Conservation (phyloP, 768 basidiomycete genomes). For the Lyophyllum semitale region DNA sequence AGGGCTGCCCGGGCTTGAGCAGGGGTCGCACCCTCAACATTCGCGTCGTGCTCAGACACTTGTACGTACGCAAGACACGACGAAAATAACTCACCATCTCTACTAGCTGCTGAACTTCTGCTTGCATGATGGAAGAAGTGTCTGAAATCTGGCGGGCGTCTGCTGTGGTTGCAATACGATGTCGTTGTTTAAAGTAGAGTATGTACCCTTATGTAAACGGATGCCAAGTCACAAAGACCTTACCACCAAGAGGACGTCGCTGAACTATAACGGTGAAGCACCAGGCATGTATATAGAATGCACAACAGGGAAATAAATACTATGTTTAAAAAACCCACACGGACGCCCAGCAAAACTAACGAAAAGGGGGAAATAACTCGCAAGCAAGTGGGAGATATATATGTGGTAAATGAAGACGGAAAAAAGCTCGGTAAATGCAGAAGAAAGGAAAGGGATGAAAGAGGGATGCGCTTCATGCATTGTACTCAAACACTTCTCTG, state of each 20-base stretch:
- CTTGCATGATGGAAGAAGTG: conserved; percentile 39
- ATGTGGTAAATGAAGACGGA: conserved; percentile 2
- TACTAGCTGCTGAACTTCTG: conserved; percentile 60
- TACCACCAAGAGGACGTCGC: neutral
- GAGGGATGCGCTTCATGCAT: conserved; percentile 4
- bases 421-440: neutral
- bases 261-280: neutral
- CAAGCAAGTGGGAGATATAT: conserved; percentile 6
- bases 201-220: neutral
- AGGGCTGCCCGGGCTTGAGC: conserved; percentile 85
- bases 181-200: neutral
- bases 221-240: neutral
- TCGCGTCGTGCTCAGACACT: conserved; percentile 7
- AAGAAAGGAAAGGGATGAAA: neutral
- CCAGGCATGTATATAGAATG: neutral
- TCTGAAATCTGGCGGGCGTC: neutral
- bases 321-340: conserved; percentile 5
- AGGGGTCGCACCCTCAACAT: conserved; percentile 71
- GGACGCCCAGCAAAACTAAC: conserved; percentile 2
- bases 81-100: conserved; percentile 35
- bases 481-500: conserved; percentile 9
- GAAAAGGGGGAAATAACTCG: conserved; percentile 2
- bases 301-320: conserved; percentile 11
- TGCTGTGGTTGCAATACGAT: neutral
- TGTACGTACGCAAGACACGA: neutral